phyloP scores from a whole-genome alignment of 2,329 filamentous ascomycete genomes.

The Teratosphaeria gauchensis region DNA sequence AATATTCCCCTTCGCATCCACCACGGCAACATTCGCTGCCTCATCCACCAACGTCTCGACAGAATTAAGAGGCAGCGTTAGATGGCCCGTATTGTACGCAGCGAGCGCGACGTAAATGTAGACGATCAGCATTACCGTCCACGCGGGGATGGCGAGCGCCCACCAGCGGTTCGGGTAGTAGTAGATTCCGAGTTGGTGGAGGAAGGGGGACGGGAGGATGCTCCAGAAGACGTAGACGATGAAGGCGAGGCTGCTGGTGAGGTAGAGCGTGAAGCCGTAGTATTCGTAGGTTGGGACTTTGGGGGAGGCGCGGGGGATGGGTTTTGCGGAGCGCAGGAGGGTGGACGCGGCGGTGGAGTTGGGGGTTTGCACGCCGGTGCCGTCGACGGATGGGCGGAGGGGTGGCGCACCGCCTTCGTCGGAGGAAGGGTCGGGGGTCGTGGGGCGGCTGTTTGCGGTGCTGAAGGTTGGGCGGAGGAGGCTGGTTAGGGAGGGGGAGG shows the following conservation, averaged over 20 bases:
- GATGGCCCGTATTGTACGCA: slow-evolving; percentile 76
- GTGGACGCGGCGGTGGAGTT: slow-evolving; percentile 52
- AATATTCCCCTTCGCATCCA: slow-evolving; percentile 61
- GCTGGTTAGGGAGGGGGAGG: slow-evolving; percentile 84
- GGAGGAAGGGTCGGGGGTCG: slow-evolving; percentile 84
- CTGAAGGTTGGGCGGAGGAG: slow-evolving; percentile 66
- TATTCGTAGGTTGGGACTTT: slow-evolving; percentile 99
- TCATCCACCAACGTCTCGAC: slow-evolving; percentile 90
- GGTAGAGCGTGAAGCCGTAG: slow-evolving; percentile 95
- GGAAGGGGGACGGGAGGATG: slow-evolving; percentile 81
- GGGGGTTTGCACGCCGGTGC: slow-evolving; percentile 30
- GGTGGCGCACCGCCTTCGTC: slow-evolving; percentile 47
- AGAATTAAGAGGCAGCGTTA: slow-evolving; percentile 70
- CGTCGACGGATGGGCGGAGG: slow-evolving; percentile 12
- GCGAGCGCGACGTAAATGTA: slow-evolving; percentile 94
- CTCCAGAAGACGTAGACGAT: slow-evolving; percentile 68
- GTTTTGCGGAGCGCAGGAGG: slow-evolving; percentile 45
- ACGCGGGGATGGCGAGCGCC: slow-evolving; percentile 84
- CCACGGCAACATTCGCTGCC: slow-evolving; percentile 71
- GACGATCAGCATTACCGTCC: slow-evolving; percentile 75
- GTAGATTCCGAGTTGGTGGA: slow-evolving; percentile 86
- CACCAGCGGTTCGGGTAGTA: slow-evolving; percentile 99
- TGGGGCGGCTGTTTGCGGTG: slow-evolving; percentile 67
- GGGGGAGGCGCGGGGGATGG: slow-evolving; percentile 73
- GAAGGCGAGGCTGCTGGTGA: slow-evolving; percentile 77